Evolutionary conservation across 768 basidiomycete genomes (phyloP).

Genomic region (Ramaria sp.): DNA sequence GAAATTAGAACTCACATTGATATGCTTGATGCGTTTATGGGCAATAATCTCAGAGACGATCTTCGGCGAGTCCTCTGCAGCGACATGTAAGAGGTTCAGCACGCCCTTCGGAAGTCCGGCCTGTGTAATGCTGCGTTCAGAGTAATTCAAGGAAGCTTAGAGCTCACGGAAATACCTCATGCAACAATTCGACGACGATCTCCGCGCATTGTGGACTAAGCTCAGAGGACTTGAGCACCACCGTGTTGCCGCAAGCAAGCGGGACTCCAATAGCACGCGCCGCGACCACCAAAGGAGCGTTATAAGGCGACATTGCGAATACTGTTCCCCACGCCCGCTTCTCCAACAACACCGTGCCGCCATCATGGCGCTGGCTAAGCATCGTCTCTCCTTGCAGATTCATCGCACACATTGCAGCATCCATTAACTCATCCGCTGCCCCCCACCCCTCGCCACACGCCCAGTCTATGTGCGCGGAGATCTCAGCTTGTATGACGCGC

Average conservation of each 20-base stretch:
- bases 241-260: conserved; percentile 44
- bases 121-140: conserved; percentile 10
- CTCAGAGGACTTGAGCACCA: conserved; percentile 43
- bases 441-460: conserved; percentile 11
- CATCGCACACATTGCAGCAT: conserved; percentile 24
- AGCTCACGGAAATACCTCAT: conserved; percentile 24
- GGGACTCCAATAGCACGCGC: conserved; percentile 35
- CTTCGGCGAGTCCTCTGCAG: conserved; percentile 30
- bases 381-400: conserved; percentile 33
- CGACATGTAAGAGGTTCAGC: conserved; percentile 42
- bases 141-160: neutral
- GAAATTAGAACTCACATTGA: conserved; percentile 30
- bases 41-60: conserved; percentile 42
- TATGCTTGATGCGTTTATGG: conserved; percentile 39
- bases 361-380: conserved; percentile 29
- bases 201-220: conserved; percentile 35
- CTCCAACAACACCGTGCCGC: conserved; percentile 31
- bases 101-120: conserved; percentile 54
- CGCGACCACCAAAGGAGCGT: conserved; percentile 35
- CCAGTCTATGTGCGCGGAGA: conserved; percentile 20
- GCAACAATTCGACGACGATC: conserved; percentile 34
- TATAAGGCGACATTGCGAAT: conserved; percentile 46
- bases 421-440: conserved; percentile 19
- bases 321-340: conserved; percentile 38
- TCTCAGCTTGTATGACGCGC: conserved; percentile 27